A percentile compares a stretch with the other conserved stretches of the same genome.
Evolutionary conservation across 1,284 basidiomycete genomes (phyloP).

Genomic region (Leccinum subspadiceum): DNA sequence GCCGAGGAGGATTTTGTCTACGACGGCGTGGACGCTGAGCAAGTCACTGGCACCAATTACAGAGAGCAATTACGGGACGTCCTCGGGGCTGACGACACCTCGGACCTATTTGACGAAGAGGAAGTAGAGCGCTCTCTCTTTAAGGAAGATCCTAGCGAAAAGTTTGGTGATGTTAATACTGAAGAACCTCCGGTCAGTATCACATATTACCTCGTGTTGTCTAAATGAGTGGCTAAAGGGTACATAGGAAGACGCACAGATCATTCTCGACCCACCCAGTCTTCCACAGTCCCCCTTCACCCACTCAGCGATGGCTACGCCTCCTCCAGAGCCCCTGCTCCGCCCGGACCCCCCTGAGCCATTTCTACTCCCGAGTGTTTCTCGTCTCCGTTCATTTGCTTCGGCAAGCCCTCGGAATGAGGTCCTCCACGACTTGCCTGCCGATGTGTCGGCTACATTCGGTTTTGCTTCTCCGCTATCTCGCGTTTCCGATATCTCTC

Average conservation of each 20-base stretch:
- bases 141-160: constrained; percentile 34
- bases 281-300: constrained; percentile 45
- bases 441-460: constrained; percentile 41
- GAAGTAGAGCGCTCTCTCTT: constrained; percentile 49
- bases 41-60: constrained; percentile 47
- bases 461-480: constrained; percentile 57
- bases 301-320: constrained; percentile 31
- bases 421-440: constrained; percentile 43
- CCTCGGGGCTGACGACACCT: constrained; percentile 61
- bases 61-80: constrained; percentile 70
- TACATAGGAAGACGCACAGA: constrained; percentile 35
- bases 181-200: constrained; percentile 42
- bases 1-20: constrained; percentile 69
- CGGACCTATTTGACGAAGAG: constrained; percentile 47
- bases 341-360: constrained; percentile 42
- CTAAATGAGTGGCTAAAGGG: constrained; percentile 12
- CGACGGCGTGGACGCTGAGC: constrained; percentile 60
- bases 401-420: constrained; percentile 55
- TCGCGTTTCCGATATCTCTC: constrained; percentile 70
- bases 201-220: constrained; percentile 12
- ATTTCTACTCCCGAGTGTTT: constrained; percentile 77
- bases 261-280: constrained; percentile 41
- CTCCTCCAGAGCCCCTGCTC: constrained; percentile 38
- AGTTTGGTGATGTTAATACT: constrained; percentile 34
- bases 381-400: constrained; percentile 73